A percentile compares a stretch with the other conserved stretches of the same genome.
Evolutionary conservation across 140 eudicot genomes (phyloP).

Genomic region (Cichorium intybus): DNA sequence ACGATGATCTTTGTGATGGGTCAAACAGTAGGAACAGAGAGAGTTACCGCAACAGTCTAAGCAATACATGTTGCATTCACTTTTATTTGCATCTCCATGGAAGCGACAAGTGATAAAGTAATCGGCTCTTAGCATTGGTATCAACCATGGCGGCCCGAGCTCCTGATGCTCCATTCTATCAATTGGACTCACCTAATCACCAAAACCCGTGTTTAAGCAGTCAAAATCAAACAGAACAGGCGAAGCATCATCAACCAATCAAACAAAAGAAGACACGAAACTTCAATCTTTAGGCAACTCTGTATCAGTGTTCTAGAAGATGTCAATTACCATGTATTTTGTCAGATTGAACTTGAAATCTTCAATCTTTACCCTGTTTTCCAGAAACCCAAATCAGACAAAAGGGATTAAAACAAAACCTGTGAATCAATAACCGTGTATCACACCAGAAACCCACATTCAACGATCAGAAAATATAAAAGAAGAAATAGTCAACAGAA

Average conservation of each 20-base stretch:
- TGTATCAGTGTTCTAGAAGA: not conserved
- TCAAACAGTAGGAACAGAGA: slow-evolving; percentile 65
- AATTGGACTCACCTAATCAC: slow-evolving; percentile 54
- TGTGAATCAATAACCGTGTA: slow-evolving; percentile 1
- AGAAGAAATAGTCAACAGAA: slow-evolving; percentile 2
- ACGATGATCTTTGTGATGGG: slow-evolving; percentile 70
- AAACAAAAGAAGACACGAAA: not conserved
- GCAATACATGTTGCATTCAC: slow-evolving; percentile 80
- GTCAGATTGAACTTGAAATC: not conserved
- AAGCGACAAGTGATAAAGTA: slow-evolving; percentile 61
- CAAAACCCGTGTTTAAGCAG: not conserved
- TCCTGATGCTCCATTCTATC: slow-evolving; percentile 49
- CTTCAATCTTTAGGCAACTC: slow-evolving; percentile 1
- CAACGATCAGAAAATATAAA: not conserved
- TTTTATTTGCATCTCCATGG: slow-evolving; percentile 65
- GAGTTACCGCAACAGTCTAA: slow-evolving; percentile 66
- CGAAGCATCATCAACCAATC: not conserved
- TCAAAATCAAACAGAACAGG: not conserved
- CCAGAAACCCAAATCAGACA: slow-evolving; percentile 6
- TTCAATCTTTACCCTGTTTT: slow-evolving; percentile 15
- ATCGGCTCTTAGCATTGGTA: slow-evolving; percentile 57
- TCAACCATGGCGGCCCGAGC: slow-evolving; percentile 68
- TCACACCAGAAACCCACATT: slow-evolving; percentile 20
- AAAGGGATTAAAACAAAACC: slow-evolving; percentile 15
- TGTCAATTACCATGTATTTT: slow-evolving; percentile 22